phyloP scores from a whole-genome alignment of 2,329 filamentous ascomycete species.

The Dothidotthia symphoricarpi region DNA sequence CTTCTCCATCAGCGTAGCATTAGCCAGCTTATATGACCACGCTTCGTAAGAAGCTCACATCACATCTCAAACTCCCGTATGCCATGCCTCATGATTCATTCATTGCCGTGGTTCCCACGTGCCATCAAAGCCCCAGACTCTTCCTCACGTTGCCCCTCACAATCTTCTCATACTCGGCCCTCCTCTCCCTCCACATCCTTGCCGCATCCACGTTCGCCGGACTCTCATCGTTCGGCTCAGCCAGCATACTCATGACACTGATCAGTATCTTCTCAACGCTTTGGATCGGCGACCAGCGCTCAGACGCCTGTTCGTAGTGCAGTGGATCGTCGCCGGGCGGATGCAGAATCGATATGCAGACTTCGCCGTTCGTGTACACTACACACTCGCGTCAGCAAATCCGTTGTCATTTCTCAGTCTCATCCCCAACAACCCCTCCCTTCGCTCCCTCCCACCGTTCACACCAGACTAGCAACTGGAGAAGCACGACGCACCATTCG shows the following conservation, averaged over 20 bases:
- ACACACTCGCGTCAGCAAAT: conserved; percentile 3
- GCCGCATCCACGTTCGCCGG: conserved; percentile 95
- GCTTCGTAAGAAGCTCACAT: not conserved
- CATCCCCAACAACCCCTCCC: not conserved
- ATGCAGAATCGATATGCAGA: conserved; percentile 97
- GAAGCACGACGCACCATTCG: conserved; percentile 63
- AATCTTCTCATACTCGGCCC: conserved; percentile 71
- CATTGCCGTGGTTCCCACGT: not conserved
- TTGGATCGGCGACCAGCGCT: conserved; percentile 94
- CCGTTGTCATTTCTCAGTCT: not conserved
- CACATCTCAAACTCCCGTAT: conserved; percentile 9
- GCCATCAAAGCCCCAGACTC: conserved; percentile 37
- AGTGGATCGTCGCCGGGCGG: conserved; percentile 91
- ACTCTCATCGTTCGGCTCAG: conserved; percentile 90
- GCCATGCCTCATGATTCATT: conserved; percentile 12
- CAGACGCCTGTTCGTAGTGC: conserved; percentile 85
- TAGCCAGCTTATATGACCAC: too few species aligned
- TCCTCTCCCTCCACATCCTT: conserved; percentile 78
- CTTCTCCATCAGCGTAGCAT: too few species aligned
- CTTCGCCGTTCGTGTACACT: conserved; percentile 80
- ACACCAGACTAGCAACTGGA: not conserved
- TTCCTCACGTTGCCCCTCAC: conserved; percentile 59
- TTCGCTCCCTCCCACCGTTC: not conserved
- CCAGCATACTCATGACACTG: conserved; percentile 87
- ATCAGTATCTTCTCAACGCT: conserved; percentile 92